A percentile compares a stretch with the other conserved stretches of the same genome.
Evolutionary conservation across 106 monocot species (phyloP).

Genomic region (Dendrobium nobile): DNA sequence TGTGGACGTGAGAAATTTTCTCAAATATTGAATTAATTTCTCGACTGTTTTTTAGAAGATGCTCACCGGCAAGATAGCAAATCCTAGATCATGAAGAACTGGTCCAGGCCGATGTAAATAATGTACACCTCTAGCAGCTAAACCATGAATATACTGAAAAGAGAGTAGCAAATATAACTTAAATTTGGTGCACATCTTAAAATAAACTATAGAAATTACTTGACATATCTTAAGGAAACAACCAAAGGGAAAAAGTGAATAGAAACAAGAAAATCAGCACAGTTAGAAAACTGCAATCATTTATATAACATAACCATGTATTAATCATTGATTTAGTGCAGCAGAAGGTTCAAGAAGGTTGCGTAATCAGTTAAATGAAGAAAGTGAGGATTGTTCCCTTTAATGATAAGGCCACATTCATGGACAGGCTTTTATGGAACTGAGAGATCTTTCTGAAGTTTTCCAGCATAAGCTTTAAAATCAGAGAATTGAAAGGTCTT

Average conservation of each 20-base stretch:
- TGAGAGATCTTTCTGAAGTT: too few species aligned
- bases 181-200: not conserved
- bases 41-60: not conserved
- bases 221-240: not conserved
- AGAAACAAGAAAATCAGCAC: not conserved
- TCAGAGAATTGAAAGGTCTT: too few species aligned
- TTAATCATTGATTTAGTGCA: not conserved
- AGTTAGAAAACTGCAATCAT: not conserved
- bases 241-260: not conserved
- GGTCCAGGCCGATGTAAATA: slow-evolving; percentile 76
- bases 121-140: slow-evolving; percentile 73
- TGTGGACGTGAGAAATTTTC: not conserved
- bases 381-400: not conserved
- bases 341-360: not conserved
- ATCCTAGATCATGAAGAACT: slow-evolving; percentile 67
- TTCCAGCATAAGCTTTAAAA: too few species aligned
- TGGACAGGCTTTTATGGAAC: not conserved
- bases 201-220: not conserved
- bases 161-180: not conserved
- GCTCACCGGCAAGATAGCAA: slow-evolving; percentile 55
- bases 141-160: slow-evolving; percentile 64
- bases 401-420: not conserved
- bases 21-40: not conserved
- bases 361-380: not conserved
- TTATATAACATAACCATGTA: not conserved